Conservation (phyloP, 192 early-diverging fungal species). For the Entophlyctis helioformis region DNA sequence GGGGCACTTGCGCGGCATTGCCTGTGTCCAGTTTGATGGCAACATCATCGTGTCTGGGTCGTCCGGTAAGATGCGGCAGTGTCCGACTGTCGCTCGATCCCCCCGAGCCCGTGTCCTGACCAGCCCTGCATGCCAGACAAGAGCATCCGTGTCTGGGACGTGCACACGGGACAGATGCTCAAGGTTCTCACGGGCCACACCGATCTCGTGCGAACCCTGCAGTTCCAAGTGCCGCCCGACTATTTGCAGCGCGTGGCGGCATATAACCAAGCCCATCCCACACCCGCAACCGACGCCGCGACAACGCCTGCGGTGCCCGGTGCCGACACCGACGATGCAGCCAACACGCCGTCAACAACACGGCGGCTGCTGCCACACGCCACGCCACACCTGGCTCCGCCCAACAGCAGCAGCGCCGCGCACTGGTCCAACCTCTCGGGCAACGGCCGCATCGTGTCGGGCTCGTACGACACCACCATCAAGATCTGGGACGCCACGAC, state of each 20-base stretch:
- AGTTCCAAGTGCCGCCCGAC: too few species aligned
- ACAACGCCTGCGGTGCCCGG: slow-evolving; percentile 71
- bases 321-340: too few species aligned
- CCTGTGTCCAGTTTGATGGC: slow-evolving; percentile 85
- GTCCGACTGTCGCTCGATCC: background rate
- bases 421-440: slow-evolving; percentile 48
- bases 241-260: too few species aligned
- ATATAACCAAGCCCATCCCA: too few species aligned
- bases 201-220: slow-evolving; percentile 62
- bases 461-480: slow-evolving; percentile 76
- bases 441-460: slow-evolving; percentile 71
- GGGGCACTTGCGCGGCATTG: slow-evolving; percentile 74
- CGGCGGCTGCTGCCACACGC: too few species aligned
- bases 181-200: slow-evolving; percentile 42
- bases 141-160: slow-evolving; percentile 71
- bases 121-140: slow-evolving; percentile 26
- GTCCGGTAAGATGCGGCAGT: slow-evolving; percentile 25
- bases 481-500: slow-evolving; percentile 76
- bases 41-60: slow-evolving; percentile 71
- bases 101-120: background rate
- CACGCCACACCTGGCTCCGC: too few species aligned
- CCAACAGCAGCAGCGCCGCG: slow-evolving; percentile 30
- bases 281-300: slow-evolving; percentile 3
- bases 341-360: too few species aligned
- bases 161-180: slow-evolving; percentile 36